Conservation (phyloP, 1,284 basidiomycete genomes). For the Pholiota adiposa region DNA sequence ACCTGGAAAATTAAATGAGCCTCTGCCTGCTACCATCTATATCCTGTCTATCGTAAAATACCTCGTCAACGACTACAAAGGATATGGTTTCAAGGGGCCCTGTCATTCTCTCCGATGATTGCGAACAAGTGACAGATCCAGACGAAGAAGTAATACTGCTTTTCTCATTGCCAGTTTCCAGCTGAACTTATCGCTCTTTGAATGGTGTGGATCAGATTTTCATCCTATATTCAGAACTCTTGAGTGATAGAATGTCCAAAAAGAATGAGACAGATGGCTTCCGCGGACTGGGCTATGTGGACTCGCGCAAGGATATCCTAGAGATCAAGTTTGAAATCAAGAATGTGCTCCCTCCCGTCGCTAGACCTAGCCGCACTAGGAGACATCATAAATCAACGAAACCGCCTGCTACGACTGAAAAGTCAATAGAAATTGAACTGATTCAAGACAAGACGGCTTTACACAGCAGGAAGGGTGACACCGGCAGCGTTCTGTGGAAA, state of each 20-base stretch:
- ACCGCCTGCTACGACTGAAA: constrained; percentile 28
- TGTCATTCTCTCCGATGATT: constrained; percentile 28
- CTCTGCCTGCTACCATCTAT: too few relatives aligned
- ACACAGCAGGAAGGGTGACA: constrained; percentile 79
- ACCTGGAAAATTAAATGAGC: too few relatives aligned
- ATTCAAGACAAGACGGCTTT: constrained; percentile 80
- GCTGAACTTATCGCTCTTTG: constrained; percentile 8
- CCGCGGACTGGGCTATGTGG: constrained; percentile 75
- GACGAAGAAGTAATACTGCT: constrained; percentile 79
- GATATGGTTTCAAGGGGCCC: constrained; percentile 1
- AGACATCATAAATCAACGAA: constrained; percentile 16
- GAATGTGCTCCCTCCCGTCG: constrained; percentile 23
- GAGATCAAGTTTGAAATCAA: constrained; percentile 61
- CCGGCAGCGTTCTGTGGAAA: constrained; percentile 88
- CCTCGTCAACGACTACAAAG: background rate
- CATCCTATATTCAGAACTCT: constrained; percentile 73
- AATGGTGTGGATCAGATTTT: constrained; percentile 61
- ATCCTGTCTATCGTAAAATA: background rate
- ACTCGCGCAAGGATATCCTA: constrained; percentile 68
- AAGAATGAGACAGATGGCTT: constrained; percentile 41
- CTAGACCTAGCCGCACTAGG: constrained; percentile 2
- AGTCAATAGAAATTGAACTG: constrained; percentile 59
- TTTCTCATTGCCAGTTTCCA: constrained; percentile 5
- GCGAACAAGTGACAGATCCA: constrained; percentile 62
- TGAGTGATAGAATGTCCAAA: constrained; percentile 29